A percentile compares a stretch with the other conserved stretches of the same genome.
phyloP scores from a whole-genome alignment of 2,329 filamentous ascomycete species.

The Xylaria sp. region DNA sequence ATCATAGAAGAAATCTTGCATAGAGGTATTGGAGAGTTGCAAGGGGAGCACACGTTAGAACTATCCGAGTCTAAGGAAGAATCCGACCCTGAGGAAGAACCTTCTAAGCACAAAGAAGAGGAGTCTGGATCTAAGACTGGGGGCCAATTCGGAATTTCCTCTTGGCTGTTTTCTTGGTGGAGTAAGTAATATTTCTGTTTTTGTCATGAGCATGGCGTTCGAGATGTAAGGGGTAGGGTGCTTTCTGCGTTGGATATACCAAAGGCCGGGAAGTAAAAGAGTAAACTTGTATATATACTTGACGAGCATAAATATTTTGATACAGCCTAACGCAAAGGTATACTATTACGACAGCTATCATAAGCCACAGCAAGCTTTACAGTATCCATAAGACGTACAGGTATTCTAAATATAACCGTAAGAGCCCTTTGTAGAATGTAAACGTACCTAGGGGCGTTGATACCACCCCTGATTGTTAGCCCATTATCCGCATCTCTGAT shows the following conservation, averaged over 20 bases:
- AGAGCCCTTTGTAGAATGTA: too few relatives aligned
- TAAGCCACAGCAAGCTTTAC: too few relatives aligned
- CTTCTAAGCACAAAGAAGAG: neutral
- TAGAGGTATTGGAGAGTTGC: neutral
- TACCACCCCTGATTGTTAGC: too few relatives aligned
- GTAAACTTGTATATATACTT: too few relatives aligned
- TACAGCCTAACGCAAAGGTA: too few relatives aligned
- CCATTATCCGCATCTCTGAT: too few relatives aligned
- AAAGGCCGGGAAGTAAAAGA: neutral
- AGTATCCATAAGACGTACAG: too few relatives aligned
- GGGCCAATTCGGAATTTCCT: neutral
- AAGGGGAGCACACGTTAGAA: neutral
- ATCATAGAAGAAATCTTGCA: neutral
- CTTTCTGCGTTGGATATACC: neutral
- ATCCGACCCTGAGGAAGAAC: neutral
- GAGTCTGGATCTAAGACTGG: neutral
- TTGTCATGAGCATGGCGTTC: neutral
- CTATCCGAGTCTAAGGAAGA: neutral
- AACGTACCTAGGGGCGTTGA: too few relatives aligned
- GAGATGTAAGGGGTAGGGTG: neutral
- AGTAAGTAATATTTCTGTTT: neutral
- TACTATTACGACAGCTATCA: too few relatives aligned
- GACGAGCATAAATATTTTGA: too few relatives aligned
- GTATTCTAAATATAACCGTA: too few relatives aligned
- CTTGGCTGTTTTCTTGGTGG: conserved; percentile 2